Conservation (phyloP, 345 rosid genomes). For the Eucalyptus urophylla region DNA sequence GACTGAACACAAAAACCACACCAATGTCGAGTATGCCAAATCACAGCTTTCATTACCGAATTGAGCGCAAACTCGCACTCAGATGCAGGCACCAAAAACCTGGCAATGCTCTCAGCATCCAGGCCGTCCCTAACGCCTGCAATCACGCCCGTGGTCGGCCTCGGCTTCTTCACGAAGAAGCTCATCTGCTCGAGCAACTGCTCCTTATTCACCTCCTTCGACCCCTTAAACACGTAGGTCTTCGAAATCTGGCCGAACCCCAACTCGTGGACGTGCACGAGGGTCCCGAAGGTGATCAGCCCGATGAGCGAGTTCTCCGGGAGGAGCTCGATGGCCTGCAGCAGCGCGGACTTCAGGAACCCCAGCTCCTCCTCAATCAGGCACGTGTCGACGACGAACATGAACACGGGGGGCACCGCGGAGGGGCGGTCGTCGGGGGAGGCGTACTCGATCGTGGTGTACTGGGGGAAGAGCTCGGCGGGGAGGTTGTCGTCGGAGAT, state of each 20-base stretch:
- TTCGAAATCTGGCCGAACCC: constrained; percentile 69
- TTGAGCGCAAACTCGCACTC: constrained; percentile 81
- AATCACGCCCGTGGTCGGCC: constrained; percentile 69
- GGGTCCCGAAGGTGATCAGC: constrained; percentile 63
- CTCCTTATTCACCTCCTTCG: constrained; percentile 67
- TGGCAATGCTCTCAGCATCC: constrained; percentile 73
- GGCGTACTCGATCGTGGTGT: constrained; percentile 77
- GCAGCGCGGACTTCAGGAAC: constrained; percentile 67
- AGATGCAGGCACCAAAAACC: constrained; percentile 80
- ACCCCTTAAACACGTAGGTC: constrained; percentile 68
- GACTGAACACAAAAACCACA: background rate
- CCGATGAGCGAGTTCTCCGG: constrained; percentile 72
- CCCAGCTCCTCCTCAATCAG: constrained; percentile 79
- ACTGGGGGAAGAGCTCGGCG: constrained; percentile 84
- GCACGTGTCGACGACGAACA: constrained; percentile 83
- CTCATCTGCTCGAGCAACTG: constrained; percentile 74
- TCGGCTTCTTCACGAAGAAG: constrained; percentile 74
- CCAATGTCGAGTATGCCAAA: background rate
- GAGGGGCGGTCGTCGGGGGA: constrained; percentile 21
- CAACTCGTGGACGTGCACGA: constrained; percentile 78
- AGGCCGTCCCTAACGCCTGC: constrained; percentile 87
- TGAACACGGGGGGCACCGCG: constrained; percentile 48
- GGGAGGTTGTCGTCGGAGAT: constrained; percentile 77
- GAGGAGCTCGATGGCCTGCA: constrained; percentile 67
- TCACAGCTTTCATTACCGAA: constrained; percentile 20